Evolutionary conservation across 2,329 filamentous ascomycete species (phyloP).

Genomic region (Botrytis tulipae): DNA sequence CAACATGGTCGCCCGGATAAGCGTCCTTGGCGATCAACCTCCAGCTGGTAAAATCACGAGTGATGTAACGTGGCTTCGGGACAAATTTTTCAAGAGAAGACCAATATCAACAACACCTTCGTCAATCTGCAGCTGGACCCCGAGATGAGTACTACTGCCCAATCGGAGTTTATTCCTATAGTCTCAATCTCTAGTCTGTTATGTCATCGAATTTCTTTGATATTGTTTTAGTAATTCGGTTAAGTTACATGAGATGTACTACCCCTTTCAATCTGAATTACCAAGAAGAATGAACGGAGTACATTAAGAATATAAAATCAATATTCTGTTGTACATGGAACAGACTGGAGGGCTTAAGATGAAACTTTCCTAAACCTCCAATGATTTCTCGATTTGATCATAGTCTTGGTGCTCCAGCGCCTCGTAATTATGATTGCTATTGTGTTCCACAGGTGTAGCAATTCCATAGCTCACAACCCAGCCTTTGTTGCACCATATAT

Average conservation of each 20-base stretch:
- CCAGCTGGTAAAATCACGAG: neutral
- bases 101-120: neutral
- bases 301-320: neutral
- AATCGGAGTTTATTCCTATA: neutral
- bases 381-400: neutral
- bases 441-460: neutral
- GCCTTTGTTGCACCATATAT: neutral
- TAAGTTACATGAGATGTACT: neutral
- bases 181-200: neutral
- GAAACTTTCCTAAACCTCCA: too few species aligned
- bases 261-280: neutral
- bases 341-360: neutral
- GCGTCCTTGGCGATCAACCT: neutral
- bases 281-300: neutral
- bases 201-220: neutral
- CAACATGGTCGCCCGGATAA: neutral
- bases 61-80: neutral
- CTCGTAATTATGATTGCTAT: neutral
- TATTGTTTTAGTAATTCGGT: neutral
- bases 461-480: neutral
- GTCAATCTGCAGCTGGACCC: neutral
- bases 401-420: neutral
- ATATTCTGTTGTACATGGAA: neutral
- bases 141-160: neutral
- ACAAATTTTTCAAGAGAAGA: neutral